Conservation (phyloP, 257 asterid species). For the Nicotiana attenuata region DNA sequence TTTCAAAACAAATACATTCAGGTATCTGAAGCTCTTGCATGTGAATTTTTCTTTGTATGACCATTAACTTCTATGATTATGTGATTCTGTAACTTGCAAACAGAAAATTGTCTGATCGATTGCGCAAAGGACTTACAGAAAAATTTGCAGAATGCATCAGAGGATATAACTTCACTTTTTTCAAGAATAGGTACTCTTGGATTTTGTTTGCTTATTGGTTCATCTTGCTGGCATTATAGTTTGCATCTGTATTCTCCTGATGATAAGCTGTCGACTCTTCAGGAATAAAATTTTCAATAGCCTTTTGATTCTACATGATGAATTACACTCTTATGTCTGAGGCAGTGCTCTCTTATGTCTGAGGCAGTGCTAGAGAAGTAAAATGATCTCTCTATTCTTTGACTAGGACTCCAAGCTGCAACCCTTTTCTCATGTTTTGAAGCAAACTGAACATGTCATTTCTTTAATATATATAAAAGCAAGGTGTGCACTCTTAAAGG, state of each 20-base stretch:
- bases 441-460: not conserved
- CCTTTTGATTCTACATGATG: not conserved
- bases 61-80: conserved; percentile 4
- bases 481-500: not conserved
- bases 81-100: conserved; percentile 9
- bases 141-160: conserved; percentile 60
- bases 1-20: conserved; percentile 56
- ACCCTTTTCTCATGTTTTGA: not conserved
- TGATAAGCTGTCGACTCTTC: not conserved
- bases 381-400: not conserved
- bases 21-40: conserved; percentile 31
- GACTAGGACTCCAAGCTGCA: not conserved
- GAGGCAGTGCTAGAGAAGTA: not conserved
- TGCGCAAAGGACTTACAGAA: conserved; percentile 59
- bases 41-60: not conserved
- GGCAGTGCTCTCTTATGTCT: not conserved
- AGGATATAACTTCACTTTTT: conserved; percentile 57
- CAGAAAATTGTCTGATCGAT: conserved; percentile 57
- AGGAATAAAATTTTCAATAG: not conserved
- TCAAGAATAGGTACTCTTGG: conserved; percentile 51
- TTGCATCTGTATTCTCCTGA: not conserved
- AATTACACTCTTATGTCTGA: not conserved
- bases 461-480: not conserved
- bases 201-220: not conserved
- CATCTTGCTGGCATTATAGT: not conserved